Evolutionary conservation across 352 stramenopile genomes (phyloP).

Genomic region (Hyaloperonospora brassicae): DNA sequence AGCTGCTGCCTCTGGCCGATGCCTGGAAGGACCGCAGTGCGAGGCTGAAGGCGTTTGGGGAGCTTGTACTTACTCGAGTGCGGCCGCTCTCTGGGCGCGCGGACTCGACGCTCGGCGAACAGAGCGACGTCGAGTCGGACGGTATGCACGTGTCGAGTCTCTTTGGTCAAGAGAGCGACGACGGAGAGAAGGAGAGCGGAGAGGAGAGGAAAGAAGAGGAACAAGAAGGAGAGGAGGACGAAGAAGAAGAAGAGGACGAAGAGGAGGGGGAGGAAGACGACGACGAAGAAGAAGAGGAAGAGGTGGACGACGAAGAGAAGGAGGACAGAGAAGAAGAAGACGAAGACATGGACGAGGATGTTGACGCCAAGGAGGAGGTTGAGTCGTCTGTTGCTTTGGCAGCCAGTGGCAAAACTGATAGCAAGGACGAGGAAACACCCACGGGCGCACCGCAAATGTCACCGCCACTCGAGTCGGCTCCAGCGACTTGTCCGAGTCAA

Average conservation of each 20-base stretch:
- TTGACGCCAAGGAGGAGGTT: slow-evolving; percentile 5
- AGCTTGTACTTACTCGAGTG: slow-evolving; percentile 19
- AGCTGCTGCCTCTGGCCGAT: slow-evolving; percentile 37
- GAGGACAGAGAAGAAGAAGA: too few relatives aligned
- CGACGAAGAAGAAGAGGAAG: slow-evolving; percentile 8
- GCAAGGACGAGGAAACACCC: slow-evolving; percentile 14
- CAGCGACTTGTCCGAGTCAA: not conserved
- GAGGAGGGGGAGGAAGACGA: too few relatives aligned
- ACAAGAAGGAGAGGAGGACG: not conserved
- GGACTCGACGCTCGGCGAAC: slow-evolving; percentile 5
- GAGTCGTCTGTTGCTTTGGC: not conserved
- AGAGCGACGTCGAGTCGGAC: slow-evolving; percentile 16
- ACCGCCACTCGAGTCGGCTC: not conserved
- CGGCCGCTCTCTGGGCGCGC: slow-evolving; percentile 1
- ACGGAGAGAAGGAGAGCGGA: slow-evolving; percentile 5
- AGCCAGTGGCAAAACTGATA: slow-evolving; percentile 14
- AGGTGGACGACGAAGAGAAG: too few relatives aligned
- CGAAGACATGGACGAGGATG: slow-evolving; percentile 10
- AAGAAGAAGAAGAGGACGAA: too few relatives aligned
- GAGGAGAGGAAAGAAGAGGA: slow-evolving; percentile 14
- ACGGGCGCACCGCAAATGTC: slow-evolving; percentile 7
- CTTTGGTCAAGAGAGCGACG: slow-evolving; percentile 4
- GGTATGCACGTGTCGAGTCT: slow-evolving; percentile 24
- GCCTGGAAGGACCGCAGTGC: slow-evolving; percentile 32
- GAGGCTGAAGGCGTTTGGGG: slow-evolving; percentile 40